Base-by-base conservation (phyloP, 2,329 filamentous ascomycete species). In the Xylaria sp. region DNA sequence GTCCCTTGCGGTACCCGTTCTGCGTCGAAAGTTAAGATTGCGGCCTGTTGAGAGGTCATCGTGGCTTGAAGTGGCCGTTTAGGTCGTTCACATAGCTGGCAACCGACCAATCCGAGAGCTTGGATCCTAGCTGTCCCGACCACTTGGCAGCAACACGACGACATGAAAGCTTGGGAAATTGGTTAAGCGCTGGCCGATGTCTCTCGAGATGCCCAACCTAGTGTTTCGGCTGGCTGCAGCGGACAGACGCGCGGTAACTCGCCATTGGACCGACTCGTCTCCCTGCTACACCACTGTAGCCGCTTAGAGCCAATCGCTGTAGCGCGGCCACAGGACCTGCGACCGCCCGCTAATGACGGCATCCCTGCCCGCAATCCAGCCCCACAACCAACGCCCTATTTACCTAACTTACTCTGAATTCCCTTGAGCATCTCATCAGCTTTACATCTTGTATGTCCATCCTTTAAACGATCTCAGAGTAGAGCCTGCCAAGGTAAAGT, bases 31-130 rank as follows among this genome's bases (percentile, higher is more conserved):
- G 39, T 67, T 67, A 60, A 73, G 67, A 74, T 74, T 68, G 68
- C 53, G 74, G 67, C 69, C 68, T 30, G 67, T 74, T 46, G 66
- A 75, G 72, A 74, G 74, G 72, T 58, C 73, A 68, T 72, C 67
- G 70, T 58, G 57, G 69, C 53, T 70, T 65, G 69, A 68, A 30
- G 25, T 30, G 55, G n/a, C 61, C 57, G 32, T 53, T 23, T 18
- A 30, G 48, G n/a, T 58, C 52, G 52, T 48, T 18, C 18, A 23
- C 15, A 39, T 64, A 56, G 60, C 45, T 60, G n/a, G 45, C 23
- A 7, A 60, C 63, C 43, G 53, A 36, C 72, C 73, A 76, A 75
- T 72, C 50, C 59, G 43, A n/a, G 55, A n/a, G 66, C 63, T 66
- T 65, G 67, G 65, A 69, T 39, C 66, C 34, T 60, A 45, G 43